Evolutionary conservation across 345 rosid species (phyloP).

Genomic region (Sonneratia caseolaris): DNA sequence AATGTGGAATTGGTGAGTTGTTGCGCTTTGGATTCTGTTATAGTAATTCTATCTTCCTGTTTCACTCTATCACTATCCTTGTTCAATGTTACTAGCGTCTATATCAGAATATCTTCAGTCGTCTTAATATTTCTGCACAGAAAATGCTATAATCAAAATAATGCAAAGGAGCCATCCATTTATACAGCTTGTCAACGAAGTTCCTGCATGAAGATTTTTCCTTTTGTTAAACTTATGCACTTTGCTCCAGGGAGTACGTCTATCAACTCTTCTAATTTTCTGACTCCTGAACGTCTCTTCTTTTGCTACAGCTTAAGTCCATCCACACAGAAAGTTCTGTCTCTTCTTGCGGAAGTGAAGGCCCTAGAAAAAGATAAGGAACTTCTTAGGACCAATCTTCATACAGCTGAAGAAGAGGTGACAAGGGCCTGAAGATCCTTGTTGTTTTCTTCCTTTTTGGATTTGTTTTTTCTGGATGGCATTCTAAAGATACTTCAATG

Average conservation of each 20-base stretch:
- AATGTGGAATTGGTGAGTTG: conserved; percentile 39
- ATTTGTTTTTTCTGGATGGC: background rate
- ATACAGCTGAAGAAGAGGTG: conserved; percentile 65
- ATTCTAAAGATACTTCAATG: background rate
- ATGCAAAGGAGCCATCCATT: background rate
- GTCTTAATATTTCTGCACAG: background rate
- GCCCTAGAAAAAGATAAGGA: conserved; percentile 43
- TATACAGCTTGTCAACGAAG: background rate
- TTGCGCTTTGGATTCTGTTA: conserved; percentile 1
- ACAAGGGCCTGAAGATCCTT: background rate
- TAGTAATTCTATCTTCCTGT: background rate
- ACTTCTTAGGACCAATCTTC: conserved; percentile 43
- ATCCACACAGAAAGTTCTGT: conserved; percentile 30
- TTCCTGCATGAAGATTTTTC: background rate
- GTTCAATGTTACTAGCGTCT: background rate
- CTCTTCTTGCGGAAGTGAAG: conserved; percentile 33
- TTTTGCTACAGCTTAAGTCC: conserved; percentile 38
- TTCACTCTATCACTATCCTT: background rate
- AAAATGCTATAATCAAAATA: background rate
- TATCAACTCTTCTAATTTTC: background rate
- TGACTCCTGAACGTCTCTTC: background rate
- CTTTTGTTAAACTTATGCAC: background rate
- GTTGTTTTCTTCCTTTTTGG: background rate
- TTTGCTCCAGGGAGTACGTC: background rate
- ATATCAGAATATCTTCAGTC: background rate